Percentiles rank a stretch among this genome's conserved stretches.
Conservation (phyloP, 345 rosid genomes). For the Acer campestre region DNA sequence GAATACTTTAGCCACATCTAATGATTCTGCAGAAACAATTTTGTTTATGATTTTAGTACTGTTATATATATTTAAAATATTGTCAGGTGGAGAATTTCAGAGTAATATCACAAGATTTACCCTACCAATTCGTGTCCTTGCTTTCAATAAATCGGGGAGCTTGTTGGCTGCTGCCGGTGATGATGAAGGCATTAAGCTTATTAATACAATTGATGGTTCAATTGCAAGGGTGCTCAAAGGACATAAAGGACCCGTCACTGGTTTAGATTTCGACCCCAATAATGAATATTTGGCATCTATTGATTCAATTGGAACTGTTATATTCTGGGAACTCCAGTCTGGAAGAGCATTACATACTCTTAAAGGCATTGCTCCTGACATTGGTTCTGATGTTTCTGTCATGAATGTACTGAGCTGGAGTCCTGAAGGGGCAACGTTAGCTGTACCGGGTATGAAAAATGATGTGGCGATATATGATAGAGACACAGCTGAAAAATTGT, state of each 20-base stretch:
- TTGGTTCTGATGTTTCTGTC: slow-evolving; percentile 57
- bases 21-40: neutral
- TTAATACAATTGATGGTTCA: slow-evolving; percentile 89
- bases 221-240: slow-evolving; percentile 89
- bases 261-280: slow-evolving; percentile 79
- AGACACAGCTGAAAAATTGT: slow-evolving; percentile 88
- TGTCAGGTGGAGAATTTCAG: slow-evolving; percentile 87
- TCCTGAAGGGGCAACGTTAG: slow-evolving; percentile 87
- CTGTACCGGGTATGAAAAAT: slow-evolving; percentile 84
- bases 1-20: neutral
- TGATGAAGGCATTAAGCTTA: slow-evolving; percentile 94
- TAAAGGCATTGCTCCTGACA: slow-evolving; percentile 65
- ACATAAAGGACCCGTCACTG: slow-evolving; percentile 82
- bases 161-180: slow-evolving; percentile 96
- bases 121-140: slow-evolving; percentile 81
- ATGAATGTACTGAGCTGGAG: slow-evolving; percentile 84
- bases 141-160: slow-evolving; percentile 86
- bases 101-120: slow-evolving; percentile 92
- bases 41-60: neutral
- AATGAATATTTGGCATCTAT: slow-evolving; percentile 82
- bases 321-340: slow-evolving; percentile 86
- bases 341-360: slow-evolving; percentile 65
- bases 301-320: slow-evolving; percentile 81
- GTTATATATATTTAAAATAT: neutral
- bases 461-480: slow-evolving; percentile 93